Evolutionary conservation across 306 rosid species (phyloP), one percentile per base, ranked within the genome.

Genomic region (Senna tora): DNA sequence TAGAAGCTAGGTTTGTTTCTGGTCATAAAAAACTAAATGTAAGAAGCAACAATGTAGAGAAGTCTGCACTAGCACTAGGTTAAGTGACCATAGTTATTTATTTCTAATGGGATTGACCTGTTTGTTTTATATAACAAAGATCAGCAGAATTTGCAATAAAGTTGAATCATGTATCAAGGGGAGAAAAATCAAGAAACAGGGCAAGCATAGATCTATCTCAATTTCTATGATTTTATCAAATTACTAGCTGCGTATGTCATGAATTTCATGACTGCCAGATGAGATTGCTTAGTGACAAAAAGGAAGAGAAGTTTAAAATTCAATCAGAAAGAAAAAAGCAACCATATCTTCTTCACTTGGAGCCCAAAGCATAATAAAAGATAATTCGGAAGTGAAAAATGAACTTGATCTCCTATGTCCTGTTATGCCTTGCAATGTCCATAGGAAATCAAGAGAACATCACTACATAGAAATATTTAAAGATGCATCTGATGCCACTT

Each of bases 21-120:
- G 20, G 10, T 55, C 41, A 62, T 36, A 43, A 78, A 25, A 78
- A 36, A 20, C 50, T 57, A 69, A 72, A 78, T 76, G 56, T 72
- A 45, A 56, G 55, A 65, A 65, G 16, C 69, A 71, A 52, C 20
- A 71, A 52, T 38, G 21, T 43, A 1, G 30, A 62, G 38, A 71
- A 55, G 33, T 42, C 64, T 64, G 9, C 53, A 51, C 61, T 28
- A 15, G 9, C 53, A 51, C 61, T 28, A 15, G 68, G 19, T 81
- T 43, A 15, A 64, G 52, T 46, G 30, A 25, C 30, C 1, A 25
- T 25, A 25, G 30, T 25, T 25, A 25, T 25, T 25, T 25, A 25
- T 25, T 25, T 25, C 30, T 25, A 25, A 1, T 46, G 5, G 16
- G 52, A 15, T 14, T 41, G 46, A 10, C 13, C 9, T 5, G 2